Percentiles rank a stretch among this genome's conserved stretches.
These are phyloP conservation scores for Rhizomucor miehei DNA, from an alignment of 371 early-diverging fungal species.

Conservation along the genomic window DNA sequence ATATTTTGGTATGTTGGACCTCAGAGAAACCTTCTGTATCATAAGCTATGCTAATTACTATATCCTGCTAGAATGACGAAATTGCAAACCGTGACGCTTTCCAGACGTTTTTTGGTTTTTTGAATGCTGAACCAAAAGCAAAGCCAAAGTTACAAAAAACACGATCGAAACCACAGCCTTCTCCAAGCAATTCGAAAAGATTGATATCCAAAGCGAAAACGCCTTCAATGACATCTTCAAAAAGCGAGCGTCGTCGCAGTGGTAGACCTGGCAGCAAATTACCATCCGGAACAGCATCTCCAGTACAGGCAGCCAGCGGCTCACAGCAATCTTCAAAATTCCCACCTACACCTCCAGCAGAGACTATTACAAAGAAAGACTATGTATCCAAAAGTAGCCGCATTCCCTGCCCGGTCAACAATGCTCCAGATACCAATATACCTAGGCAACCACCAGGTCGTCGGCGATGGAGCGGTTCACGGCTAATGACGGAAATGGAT, in stretches of 20 bases:
- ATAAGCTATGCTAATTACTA: too few species aligned
- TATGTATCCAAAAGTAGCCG: constrained; percentile 9
- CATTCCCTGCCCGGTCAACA: constrained; percentile 4
- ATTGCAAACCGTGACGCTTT: constrained; percentile 66
- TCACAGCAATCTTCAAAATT: constrained; percentile 9
- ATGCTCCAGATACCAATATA: neutral
- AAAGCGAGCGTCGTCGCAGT: neutral
- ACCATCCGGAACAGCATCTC: constrained; percentile 2
- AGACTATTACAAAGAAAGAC: neutral
- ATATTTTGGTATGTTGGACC: constrained; percentile 49
- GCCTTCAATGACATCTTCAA: neutral
- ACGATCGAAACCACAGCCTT: constrained; percentile 3
- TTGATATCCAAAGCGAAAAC: constrained; percentile 1
- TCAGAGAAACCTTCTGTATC: too few species aligned
- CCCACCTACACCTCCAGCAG: constrained; percentile 22
- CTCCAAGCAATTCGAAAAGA: constrained; percentile 2
- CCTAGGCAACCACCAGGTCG: neutral
- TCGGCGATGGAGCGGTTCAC: too few species aligned
- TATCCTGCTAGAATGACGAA: constrained; percentile 49
- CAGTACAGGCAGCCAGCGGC: neutral
- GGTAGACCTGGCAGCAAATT: neutral
- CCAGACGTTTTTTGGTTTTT: constrained; percentile 68
- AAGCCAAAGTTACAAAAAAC: constrained; percentile 3
- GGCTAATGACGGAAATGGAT: too few species aligned
- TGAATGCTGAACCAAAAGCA: constrained; percentile 34